Base-by-base conservation (phyloP, 331 rosid genomes). In the Malus hybrid region DNA sequence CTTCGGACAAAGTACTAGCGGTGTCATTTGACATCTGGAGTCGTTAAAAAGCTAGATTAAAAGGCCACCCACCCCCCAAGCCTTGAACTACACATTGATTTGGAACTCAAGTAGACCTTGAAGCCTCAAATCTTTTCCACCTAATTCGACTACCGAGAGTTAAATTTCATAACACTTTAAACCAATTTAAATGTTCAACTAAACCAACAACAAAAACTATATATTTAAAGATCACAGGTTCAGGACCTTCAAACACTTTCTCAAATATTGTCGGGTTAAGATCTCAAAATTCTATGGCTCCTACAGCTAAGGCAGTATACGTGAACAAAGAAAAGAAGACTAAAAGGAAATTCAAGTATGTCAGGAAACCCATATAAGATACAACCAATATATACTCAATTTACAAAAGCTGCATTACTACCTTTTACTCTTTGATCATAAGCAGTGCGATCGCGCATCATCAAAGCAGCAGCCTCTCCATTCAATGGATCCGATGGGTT, bases 401-500 rank as follows among this genome's bases (percentile, higher is more conserved):
- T 76, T 63, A 79, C 56, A 56, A 74, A 14, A 66, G 73, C 50
- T 67, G 5, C 73, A 5, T 76, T 46, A 73, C 63, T 77, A 91
- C 98, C 98, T 88, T 85, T 94, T 36, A 94, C 95, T 82, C 83
- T 88, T 75, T 86, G 87, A 32, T 94, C 97, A 78, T 91, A 94
- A 20, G 90, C 86, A 64, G 89, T 13, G 55, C 76, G 85, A 77
- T 94, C 98, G 19, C 84, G 86, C 93, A 91, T 88, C 97, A 94
- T 87, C 74, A 94, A 66, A 20, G 96, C 96, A 75, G 97, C 98
- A 73, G 97, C 98, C 70, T 91, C 97, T 66, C 89, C 86, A 64
- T 94, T 94, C 86, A 91, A 80, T 32, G 98, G 98, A 72, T 91
- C 96, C 10, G 90, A 83, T 78, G 97, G 88, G 79, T 94, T 94